Conservation (phyloP, 2,329 filamentous ascomycete genomes). For the Neopestalotiopsis rosae region DNA sequence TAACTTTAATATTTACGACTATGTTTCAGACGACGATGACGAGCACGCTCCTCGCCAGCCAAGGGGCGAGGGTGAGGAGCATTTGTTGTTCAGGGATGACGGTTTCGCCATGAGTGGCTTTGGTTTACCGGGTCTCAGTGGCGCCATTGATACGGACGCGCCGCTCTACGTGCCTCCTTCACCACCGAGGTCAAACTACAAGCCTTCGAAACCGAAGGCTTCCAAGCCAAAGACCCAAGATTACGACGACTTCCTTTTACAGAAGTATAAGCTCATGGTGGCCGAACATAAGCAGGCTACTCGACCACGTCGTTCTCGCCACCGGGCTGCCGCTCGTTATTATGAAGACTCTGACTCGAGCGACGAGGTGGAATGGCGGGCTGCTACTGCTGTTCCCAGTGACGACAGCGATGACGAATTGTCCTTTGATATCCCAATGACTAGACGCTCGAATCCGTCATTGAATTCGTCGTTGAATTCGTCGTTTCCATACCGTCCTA, state of each 20-base stretch:
- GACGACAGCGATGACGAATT: slow-evolving; percentile 16
- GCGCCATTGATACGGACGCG: slow-evolving; percentile 13
- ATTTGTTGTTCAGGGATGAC: slow-evolving; percentile 18
- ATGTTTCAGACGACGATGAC: slow-evolving; percentile 20
- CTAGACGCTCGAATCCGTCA: background rate
- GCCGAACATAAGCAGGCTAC: slow-evolving; percentile 4
- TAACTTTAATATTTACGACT: slow-evolving; percentile 18
- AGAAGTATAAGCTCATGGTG: background rate
- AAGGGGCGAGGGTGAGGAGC: slow-evolving; percentile 18
- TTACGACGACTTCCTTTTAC: background rate
- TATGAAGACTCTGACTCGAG: slow-evolving; percentile 15
- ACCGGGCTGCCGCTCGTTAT: background rate
- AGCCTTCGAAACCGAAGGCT: background rate
- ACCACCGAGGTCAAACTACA: background rate
- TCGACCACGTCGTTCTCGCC: background rate
- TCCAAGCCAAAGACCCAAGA: background rate
- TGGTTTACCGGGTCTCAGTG: slow-evolving; percentile 17
- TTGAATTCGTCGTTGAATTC: background rate
- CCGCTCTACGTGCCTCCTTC: slow-evolving; percentile 4
- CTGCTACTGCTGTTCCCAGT: too few relatives aligned
- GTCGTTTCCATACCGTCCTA: background rate
- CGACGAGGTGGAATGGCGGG: background rate
- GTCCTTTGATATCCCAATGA: slow-evolving; percentile 21
- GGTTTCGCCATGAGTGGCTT: slow-evolving; percentile 19
- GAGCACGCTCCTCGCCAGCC: slow-evolving; percentile 11